Evolutionary conservation across 139 green algal species (phyloP), one percentile per base, ranked within the genome.

Genomic region (Coelastrella sp.): DNA sequence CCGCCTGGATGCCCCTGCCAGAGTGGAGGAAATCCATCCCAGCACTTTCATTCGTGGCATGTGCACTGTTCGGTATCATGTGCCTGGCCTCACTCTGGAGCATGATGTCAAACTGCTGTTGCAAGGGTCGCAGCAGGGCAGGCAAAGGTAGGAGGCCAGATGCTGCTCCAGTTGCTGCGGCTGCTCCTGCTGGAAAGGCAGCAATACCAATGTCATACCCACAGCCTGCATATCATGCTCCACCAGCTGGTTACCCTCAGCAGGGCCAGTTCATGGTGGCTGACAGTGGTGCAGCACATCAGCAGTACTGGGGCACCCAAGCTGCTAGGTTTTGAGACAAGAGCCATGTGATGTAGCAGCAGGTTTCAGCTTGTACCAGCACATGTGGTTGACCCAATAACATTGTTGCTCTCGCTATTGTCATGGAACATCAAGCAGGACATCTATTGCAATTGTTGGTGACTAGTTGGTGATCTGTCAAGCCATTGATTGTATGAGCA

Each of bases 61-160:
- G 87, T 66, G 76, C 27, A 8, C 61, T 90, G 17, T 90, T 90
- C 60, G 87, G 68, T 11, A 19, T 85, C 0, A 79, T 78, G 87
- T 85, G 57, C 61, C 27, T 90, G 19, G 76, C 73, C 0, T 61
- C 61, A 12, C 22, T 90, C 61, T 85, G 35, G 49, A 72, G 60
- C 9, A 79, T 90, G 4, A 11, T 90, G 24, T 68, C 75, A 19
- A 12, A 14, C 0, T 90, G 87, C 87, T 90, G 87, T 76, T 78
- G 87, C 61, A 49, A 35, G 7, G 76, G 75, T 5, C 49, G 70
- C 49, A 66, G 66, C 25, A 66, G 49, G 22, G 66, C 73, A 8
- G 85, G 59, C 27, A 60, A 72, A 82, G 70, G 84, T 83, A 74
- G 72, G 35, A 56, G 15, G 25, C n/a, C 57, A 58, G 74, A 86